These are phyloP conservation scores for Phytophthora sansomeana DNA, from an alignment of 352 stramenopile species.

Conservation along the genomic window DNA sequence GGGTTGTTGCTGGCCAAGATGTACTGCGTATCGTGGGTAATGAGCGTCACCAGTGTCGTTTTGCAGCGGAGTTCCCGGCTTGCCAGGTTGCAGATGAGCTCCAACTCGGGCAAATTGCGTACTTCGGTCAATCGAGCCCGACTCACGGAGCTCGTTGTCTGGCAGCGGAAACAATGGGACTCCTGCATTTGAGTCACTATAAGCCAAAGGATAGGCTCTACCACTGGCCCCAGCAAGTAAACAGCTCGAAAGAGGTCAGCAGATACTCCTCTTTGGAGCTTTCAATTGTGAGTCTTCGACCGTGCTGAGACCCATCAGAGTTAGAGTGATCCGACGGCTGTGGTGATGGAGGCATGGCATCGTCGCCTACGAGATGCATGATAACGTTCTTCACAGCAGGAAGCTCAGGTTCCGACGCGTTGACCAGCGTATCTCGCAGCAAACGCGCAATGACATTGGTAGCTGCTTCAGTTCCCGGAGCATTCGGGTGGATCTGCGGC, in stretches of 20 bases:
- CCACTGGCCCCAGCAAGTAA: no score
- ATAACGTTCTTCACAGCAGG: no score
- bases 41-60: no score
- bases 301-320: no score
- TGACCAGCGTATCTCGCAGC: slow-evolving; percentile 43
- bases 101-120: slow-evolving; percentile 52
- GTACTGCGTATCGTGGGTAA: no score
- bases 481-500: slow-evolving; percentile 22
- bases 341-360: slow-evolving; percentile 6
- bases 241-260: slow-evolving; percentile 36
- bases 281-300: slow-evolving; percentile 21
- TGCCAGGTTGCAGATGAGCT: slow-evolving; percentile 59
- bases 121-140: slow-evolving; percentile 36
- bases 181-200: slow-evolving; percentile 31
- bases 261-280: slow-evolving; percentile 40
- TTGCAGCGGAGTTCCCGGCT: no score
- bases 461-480: slow-evolving; percentile 24
- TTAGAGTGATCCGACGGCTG: slow-evolving; percentile 6
- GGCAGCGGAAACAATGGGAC: slow-evolving; percentile 45
- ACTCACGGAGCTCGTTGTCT: slow-evolving; percentile 45
- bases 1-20: slow-evolving; percentile 48
- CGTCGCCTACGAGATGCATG: slow-evolving; percentile 47
- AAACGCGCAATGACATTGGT: slow-evolving; percentile 35
- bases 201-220: slow-evolving; percentile 46
- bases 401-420: slow-evolving; percentile 39